A percentile compares a stretch with the other conserved stretches of the same genome.
phyloP scores from a whole-genome alignment of 2,329 filamentous ascomycete species.

The Berkeleyomyces basicola region DNA sequence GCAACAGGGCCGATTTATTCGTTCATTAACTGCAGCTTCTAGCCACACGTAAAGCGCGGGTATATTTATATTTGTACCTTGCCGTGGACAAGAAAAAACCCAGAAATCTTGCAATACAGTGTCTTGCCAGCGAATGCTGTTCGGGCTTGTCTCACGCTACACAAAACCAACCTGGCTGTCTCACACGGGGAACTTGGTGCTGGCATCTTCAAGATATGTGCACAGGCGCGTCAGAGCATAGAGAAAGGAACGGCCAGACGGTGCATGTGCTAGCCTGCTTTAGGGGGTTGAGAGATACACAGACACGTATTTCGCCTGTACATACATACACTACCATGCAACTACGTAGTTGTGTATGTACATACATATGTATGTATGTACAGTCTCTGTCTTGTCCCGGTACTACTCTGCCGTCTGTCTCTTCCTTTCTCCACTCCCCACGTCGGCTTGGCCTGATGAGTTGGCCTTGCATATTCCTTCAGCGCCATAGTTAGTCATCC shows the following conservation, averaged over 20 bases:
- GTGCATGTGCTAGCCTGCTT: too few relatives aligned
- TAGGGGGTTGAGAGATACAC: too few relatives aligned
- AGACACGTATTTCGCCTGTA: too few relatives aligned
- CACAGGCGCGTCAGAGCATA: too few relatives aligned
- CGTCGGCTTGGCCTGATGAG: slow-evolving; percentile 15
- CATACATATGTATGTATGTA: not conserved
- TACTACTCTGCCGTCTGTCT: not conserved
- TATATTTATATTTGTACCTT: too few relatives aligned
- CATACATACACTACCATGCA: too few relatives aligned
- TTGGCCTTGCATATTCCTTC: slow-evolving; percentile 19
- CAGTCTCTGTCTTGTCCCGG: not conserved
- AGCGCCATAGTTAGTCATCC: not conserved
- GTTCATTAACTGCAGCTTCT: too few relatives aligned
- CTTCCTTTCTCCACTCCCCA: not conserved
- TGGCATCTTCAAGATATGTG: too few relatives aligned
- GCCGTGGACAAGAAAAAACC: too few relatives aligned
- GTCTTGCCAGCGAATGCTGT: not conserved
- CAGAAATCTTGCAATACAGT: not conserved
- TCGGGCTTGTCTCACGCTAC: not conserved
- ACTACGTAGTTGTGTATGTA: not conserved
- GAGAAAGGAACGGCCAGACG: too few relatives aligned
- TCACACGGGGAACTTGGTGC: too few relatives aligned
- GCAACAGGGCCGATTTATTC: not conserved
- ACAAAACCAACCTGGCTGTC: not conserved
- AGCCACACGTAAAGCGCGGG: too few relatives aligned